Percentiles rank a stretch among this genome's conserved stretches.
These are phyloP conservation scores for Tetrapisispora pingtungensis DNA, from an alignment of 805 yeast genomes.

Conservation along the genomic window DNA sequence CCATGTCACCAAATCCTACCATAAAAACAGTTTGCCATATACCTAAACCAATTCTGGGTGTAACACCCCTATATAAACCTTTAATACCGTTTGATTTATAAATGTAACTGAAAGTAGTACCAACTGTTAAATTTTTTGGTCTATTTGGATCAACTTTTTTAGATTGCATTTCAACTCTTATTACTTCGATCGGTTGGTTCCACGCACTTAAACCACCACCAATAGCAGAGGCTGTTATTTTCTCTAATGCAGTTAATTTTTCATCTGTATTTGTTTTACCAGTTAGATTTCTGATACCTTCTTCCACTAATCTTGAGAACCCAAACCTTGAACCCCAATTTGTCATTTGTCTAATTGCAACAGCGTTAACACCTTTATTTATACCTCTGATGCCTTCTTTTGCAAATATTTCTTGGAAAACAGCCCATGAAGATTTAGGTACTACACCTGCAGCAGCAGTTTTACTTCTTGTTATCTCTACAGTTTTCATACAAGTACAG, in stretches of 20 bases:
- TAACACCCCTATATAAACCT: constrained; percentile 92
- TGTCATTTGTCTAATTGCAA: constrained; percentile 97
- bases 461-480: constrained; percentile 87
- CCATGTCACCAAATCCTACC: constrained; percentile 97
- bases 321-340: constrained; percentile 99
- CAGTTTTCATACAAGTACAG: constrained; percentile 98
- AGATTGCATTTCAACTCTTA: constrained; percentile 96
- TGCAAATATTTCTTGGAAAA: constrained; percentile 71
- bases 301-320: constrained; percentile 84
- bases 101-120: constrained; percentile 70
- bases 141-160: constrained; percentile 90
- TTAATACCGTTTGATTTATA: constrained; percentile 71
- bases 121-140: constrained; percentile 80
- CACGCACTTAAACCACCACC: constrained; percentile 98
- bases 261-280: constrained; percentile 48
- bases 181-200: constrained; percentile 98
- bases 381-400: constrained; percentile 91
- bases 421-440: constrained; percentile 70
- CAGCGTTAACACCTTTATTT: constrained; percentile 97
- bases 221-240: constrained; percentile 71
- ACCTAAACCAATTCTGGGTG: constrained; percentile 94
- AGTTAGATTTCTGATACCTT: constrained; percentile 53
- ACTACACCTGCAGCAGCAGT: constrained; percentile 60
- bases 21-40: constrained; percentile 98
- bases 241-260: constrained; percentile 64